phyloP scores from a whole-genome alignment of 164 flowering plant genomes.

The Chloranthus sessilifolius region DNA sequence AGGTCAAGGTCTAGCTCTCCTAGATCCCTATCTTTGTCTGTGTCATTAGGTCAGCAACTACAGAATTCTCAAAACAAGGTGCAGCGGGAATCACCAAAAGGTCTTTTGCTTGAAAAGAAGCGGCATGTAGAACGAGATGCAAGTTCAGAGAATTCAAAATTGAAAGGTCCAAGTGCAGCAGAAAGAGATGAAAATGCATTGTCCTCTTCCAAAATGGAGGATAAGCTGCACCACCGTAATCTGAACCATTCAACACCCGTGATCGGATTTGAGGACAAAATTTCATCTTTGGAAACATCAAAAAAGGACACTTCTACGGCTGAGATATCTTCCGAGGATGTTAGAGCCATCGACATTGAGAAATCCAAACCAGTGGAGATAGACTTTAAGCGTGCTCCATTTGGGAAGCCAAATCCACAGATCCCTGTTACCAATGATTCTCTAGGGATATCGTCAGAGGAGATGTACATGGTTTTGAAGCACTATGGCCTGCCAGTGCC shows the following conservation, averaged over 20 bases:
- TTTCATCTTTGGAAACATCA: slow-evolving; percentile 8
- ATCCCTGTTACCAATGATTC: slow-evolving; percentile 8
- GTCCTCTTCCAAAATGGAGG: slow-evolving; percentile 9
- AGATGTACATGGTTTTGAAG: slow-evolving; percentile 37
- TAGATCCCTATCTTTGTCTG: slow-evolving; percentile 28
- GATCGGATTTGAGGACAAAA: slow-evolving; percentile 7
- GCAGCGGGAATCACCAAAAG: slow-evolving; percentile 13
- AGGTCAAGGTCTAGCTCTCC: slow-evolving; percentile 29
- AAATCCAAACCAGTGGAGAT: slow-evolving; percentile 5
- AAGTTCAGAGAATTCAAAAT: slow-evolving; percentile 10
- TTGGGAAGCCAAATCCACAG: slow-evolving; percentile 10
- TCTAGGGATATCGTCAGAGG: slow-evolving; percentile 32
- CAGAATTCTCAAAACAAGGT: slow-evolving; percentile 25
- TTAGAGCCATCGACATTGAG: slow-evolving; percentile 12
- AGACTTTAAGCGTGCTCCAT: slow-evolving; percentile 11
- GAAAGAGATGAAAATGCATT: slow-evolving; percentile 10
- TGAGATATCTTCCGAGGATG: slow-evolving; percentile 12
- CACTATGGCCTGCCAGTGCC: slow-evolving; percentile 33
- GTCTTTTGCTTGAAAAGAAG: slow-evolving; percentile 14
- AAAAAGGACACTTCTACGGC: slow-evolving; percentile 7
- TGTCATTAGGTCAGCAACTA: slow-evolving; percentile 17
- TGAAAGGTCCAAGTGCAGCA: slow-evolving; percentile 1
- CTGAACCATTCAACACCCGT: neutral
- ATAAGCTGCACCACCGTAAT: slow-evolving; percentile 10
- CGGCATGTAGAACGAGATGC: slow-evolving; percentile 5